phyloP scores from a whole-genome alignment of 2,329 filamentous ascomycete species.

The Orbilia blumenaviensis region DNA sequence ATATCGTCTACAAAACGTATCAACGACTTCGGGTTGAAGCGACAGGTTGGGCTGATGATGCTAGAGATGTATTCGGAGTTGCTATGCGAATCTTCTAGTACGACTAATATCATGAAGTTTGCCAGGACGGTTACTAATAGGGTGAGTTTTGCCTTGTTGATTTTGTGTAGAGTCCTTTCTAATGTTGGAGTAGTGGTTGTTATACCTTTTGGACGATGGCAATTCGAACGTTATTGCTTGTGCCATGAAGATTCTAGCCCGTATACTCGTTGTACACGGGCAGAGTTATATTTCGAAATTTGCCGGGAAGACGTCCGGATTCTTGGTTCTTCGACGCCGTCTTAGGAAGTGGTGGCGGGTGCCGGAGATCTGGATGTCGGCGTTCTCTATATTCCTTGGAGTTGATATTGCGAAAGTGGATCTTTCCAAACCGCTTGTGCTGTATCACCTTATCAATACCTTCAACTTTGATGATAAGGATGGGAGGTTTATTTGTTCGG shows the following conservation, averaged over 20 bases:
- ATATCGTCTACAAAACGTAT: conserved; percentile 40
- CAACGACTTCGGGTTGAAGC: conserved; percentile 64
- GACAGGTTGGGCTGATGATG: conserved; percentile 77
- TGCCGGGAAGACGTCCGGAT: conserved; percentile 83
- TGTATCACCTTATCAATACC: conserved; percentile 75
- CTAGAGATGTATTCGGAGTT: conserved; percentile 80
- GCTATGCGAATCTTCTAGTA: conserved; percentile 74
- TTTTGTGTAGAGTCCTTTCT: conserved; percentile 11
- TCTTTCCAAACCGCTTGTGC: conserved; percentile 76
- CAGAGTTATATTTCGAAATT: conserved; percentile 85
- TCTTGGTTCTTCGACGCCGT: conserved; percentile 77
- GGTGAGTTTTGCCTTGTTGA: conserved; percentile 64
- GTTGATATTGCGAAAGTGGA: conserved; percentile 79
- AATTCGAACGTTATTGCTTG: conserved; percentile 83
- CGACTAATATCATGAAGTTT: conserved; percentile 80
- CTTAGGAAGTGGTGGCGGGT: conserved; percentile 88
- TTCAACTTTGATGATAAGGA: conserved; percentile 69
- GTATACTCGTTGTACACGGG: conserved; percentile 84
- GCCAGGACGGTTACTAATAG: conserved; percentile 95
- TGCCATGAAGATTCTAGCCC: conserved; percentile 81
- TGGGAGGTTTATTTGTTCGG: conserved; percentile 62
- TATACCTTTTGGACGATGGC: conserved; percentile 88
- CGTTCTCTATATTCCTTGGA: conserved; percentile 85
- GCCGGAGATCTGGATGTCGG: conserved; percentile 85
- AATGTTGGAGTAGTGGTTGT: conserved; percentile 73